Evolutionary conservation across 768 basidiomycete species (phyloP).

Genomic region (Mycena pura): DNA sequence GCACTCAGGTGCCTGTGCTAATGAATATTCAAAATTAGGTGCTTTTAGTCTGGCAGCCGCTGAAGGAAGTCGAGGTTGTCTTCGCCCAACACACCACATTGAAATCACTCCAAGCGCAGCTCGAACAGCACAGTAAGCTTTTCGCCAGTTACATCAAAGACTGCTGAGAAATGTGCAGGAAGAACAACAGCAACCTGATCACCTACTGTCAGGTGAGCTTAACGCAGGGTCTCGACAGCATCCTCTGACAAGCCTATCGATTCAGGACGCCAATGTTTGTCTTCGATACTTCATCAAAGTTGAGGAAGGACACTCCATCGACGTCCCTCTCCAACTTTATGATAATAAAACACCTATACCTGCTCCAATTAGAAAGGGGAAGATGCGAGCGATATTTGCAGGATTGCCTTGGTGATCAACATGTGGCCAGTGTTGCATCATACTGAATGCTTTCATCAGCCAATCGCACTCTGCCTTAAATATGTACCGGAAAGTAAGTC

Average conservation of each 20-base stretch:
- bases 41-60: slow-evolving; percentile 69
- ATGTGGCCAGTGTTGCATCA: slow-evolving; percentile 3
- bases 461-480: slow-evolving; percentile 79
- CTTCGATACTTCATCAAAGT: slow-evolving; percentile 64
- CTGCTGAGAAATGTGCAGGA: slow-evolving; percentile 38
- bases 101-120: slow-evolving; percentile 83
- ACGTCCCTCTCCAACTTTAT: slow-evolving; percentile 47
- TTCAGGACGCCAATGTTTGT: slow-evolving; percentile 72
- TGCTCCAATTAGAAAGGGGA: slow-evolving; percentile 53
- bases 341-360: slow-evolving; percentile 48
- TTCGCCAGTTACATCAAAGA: not conserved
- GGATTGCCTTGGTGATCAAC: slow-evolving; percentile 77
- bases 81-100: slow-evolving; percentile 68
- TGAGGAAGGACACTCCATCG: slow-evolving; percentile 47
- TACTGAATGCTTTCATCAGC: slow-evolving; percentile 42
- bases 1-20: slow-evolving; percentile 37
- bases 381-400: slow-evolving; percentile 66
- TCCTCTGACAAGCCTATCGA: too few relatives aligned
- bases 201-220: slow-evolving; percentile 80
- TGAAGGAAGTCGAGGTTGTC: slow-evolving; percentile 51
- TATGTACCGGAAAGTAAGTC: slow-evolving; percentile 58
- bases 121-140: slow-evolving; percentile 60
- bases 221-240: too few relatives aligned
- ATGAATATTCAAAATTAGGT: slow-evolving; percentile 37
- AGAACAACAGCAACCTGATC: slow-evolving; percentile 56